Conservation (phyloP, 345 rosid genomes). For the Salix suchowensis region DNA sequence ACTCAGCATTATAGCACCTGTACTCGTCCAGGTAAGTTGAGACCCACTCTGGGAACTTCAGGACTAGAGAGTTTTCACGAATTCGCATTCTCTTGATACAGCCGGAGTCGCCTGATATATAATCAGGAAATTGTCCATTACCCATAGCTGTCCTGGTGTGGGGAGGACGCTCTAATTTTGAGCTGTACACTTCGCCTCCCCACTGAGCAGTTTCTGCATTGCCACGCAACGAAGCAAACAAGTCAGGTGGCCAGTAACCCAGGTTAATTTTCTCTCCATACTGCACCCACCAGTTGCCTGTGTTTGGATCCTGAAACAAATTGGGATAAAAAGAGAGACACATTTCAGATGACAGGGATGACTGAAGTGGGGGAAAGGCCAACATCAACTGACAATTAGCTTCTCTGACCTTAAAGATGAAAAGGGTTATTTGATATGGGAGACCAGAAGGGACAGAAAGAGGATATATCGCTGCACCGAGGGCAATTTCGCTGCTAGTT, state of each 20-base stretch:
- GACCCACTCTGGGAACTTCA: constrained; percentile 44
- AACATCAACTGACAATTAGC: not conserved
- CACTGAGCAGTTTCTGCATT: constrained; percentile 43
- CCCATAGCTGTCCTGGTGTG: constrained; percentile 61
- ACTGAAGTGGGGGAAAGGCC: no score
- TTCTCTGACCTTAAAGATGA: constrained; percentile 38
- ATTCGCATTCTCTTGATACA: constrained; percentile 35
- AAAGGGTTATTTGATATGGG: constrained; percentile 44
- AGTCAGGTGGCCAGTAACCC: constrained; percentile 48
- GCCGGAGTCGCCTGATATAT: constrained; percentile 29
- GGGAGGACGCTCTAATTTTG: constrained; percentile 33
- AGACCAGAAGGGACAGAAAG: constrained; percentile 34
- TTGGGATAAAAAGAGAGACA: not conserved
- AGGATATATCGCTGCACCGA: constrained; percentile 54
- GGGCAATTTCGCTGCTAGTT: constrained; percentile 47
- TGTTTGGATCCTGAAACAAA: constrained; percentile 32
- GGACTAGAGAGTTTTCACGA: constrained; percentile 35
- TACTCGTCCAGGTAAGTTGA: constrained; percentile 35
- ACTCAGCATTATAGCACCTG: constrained; percentile 30
- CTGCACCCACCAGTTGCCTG: constrained; percentile 53
- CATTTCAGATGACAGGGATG: not conserved
- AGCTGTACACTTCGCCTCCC: constrained; percentile 65
- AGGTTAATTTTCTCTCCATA: constrained; percentile 43
- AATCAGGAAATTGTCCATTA: constrained; percentile 40
- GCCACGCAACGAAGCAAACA: constrained; percentile 27